Base-by-base conservation (phyloP, 2,329 filamentous ascomycete genomes). In the Aspergillus amoenus region DNA sequence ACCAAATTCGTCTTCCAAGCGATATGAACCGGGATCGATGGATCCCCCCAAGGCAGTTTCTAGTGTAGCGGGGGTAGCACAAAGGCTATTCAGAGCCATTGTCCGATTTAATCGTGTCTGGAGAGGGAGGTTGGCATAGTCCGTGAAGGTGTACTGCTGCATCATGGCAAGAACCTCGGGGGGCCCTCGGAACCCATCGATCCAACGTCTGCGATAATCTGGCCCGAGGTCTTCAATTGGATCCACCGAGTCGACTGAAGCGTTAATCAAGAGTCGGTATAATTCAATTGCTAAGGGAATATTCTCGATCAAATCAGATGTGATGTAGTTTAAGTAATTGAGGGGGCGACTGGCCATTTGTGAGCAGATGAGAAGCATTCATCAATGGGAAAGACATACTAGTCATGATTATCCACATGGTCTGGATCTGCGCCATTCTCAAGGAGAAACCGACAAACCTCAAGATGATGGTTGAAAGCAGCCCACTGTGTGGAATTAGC, bases 301-400 rank as follows among this genome's bases (percentile, higher is more conserved):
- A 1, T 11, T 11, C 27, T 30, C 27, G 8, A 11, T 0, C 27
- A 30, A 30, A 30, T 30, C 8, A 11, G 2, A 1, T 30, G 27
- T 9, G 27, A 9, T 1, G 3, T 1, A 1, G 3, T 30, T 30
- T 0, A 30, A 1, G 9, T 30, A 0, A 1, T 11, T 4, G 9
- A 30, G 11, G 4, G 27, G 27, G 2, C 27, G 27, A 3, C 27
- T 30, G 27, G 8, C 1, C 1, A 11, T 30, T 12, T 4, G 27
- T 30, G 27, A 30, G 27, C 27, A 8, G 17, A 1, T n/a, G 17
- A 18, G n/a, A 22, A 39, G 8, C 30, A 9, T 2, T 17, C 32
- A 3, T 22, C 42, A 11, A 44, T 22, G 21, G 42, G 18, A 22
- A 34, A 18, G 8, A 11, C 48, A 13, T 2, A 13, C 15, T 18